phyloP scores from a whole-genome alignment of 768 basidiomycete species.

The Serendipita sp. region DNA sequence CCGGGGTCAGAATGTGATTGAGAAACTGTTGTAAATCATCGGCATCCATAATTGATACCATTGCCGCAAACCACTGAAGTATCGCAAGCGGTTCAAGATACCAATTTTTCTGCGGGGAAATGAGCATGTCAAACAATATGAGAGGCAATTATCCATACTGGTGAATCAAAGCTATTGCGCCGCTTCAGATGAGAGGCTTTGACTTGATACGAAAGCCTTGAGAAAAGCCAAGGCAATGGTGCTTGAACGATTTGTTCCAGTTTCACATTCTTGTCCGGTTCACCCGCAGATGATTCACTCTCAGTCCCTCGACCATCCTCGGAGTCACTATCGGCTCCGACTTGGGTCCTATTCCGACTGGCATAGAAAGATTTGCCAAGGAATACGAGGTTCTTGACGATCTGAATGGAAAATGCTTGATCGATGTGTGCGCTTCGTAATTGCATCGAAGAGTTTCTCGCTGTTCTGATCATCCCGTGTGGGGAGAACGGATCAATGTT shows the following conservation, averaged over 20 bases:
- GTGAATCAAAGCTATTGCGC: constrained; percentile 23
- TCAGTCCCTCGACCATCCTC: constrained; percentile 16
- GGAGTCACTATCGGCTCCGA: constrained; percentile 14
- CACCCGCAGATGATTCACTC: constrained; percentile 12
- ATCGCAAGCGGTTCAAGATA: constrained; percentile 61
- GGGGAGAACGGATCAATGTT: constrained; percentile 34
- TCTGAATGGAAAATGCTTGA: constrained; percentile 54
- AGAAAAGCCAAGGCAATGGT: constrained; percentile 84
- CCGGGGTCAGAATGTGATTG: constrained; percentile 69
- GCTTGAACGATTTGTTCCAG: constrained; percentile 19
- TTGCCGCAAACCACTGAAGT: constrained; percentile 88
- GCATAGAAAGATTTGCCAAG: constrained; percentile 71
- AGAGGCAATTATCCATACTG: not conserved
- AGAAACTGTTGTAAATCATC: constrained; percentile 48
- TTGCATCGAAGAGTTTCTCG: constrained; percentile 57
- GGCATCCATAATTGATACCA: constrained; percentile 55
- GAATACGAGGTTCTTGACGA: constrained; percentile 87
- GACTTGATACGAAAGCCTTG: constrained; percentile 78
- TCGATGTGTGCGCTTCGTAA: constrained; percentile 71
- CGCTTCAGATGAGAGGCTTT: constrained; percentile 59
- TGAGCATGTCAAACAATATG: constrained; percentile 6
- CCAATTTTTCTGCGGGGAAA: constrained; percentile 52
- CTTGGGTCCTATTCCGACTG: constrained; percentile 18
- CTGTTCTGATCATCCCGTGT: constrained; percentile 46
- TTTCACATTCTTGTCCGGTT: constrained; percentile 10